These are phyloP conservation scores for Apophysomyces variabilis DNA, from an alignment of 371 early-diverging fungal species.

Conservation along the genomic window DNA sequence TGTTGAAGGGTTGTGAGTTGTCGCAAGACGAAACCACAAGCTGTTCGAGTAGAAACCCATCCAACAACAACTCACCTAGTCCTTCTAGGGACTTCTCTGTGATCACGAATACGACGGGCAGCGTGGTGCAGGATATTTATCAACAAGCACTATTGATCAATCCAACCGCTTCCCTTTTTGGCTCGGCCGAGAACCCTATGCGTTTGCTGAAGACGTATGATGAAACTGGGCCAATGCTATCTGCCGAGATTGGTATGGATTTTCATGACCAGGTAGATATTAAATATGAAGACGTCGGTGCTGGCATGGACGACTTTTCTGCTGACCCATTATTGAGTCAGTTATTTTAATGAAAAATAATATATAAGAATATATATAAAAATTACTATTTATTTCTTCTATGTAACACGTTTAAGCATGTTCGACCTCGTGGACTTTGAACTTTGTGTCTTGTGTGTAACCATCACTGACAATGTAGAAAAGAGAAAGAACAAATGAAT, in stretches of 20 bases:
- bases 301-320: constrained; percentile 9
- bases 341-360: not conserved
- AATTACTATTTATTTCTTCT: not conserved
- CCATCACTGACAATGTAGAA: not conserved
- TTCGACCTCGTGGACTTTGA: not conserved
- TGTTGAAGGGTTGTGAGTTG: not conserved
- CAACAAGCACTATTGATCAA: constrained; percentile 7
- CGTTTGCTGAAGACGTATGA: constrained; percentile 2
- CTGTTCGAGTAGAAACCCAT: constrained; percentile 2
- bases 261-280: constrained; percentile 4
- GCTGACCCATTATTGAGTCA: constrained; percentile 6
- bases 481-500: not conserved
- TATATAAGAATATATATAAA: not conserved
- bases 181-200: not conserved
- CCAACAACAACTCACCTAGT: constrained; percentile 4
- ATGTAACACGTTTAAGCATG: not conserved
- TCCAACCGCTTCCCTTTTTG: not conserved
- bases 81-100: not conserved
- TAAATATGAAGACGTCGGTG: constrained; percentile 11
- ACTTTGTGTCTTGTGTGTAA: not conserved
- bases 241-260: not conserved
- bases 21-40: not conserved
- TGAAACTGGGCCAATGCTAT: not conserved
- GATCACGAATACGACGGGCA: not conserved
- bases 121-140: not conserved